phyloP scores from a whole-genome alignment of 371 early-diverging fungal species.

The Conidiobolus incongruus region DNA sequence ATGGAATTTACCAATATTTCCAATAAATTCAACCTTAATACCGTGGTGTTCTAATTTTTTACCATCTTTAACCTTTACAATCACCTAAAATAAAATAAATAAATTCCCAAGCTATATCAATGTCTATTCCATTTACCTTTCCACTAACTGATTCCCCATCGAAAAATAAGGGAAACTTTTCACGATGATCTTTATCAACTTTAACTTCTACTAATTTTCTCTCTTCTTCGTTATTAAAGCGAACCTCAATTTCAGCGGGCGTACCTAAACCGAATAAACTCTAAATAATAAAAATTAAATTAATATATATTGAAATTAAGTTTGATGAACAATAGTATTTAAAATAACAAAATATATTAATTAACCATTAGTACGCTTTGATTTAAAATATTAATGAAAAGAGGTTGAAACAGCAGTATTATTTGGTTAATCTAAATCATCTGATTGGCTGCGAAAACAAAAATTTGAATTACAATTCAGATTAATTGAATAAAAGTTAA shows the following conservation, averaged over 20 bases:
- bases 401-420: no score
- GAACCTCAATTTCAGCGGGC: conserved; percentile 70
- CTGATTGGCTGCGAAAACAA: no score
- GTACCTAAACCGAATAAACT: conserved; percentile 64
- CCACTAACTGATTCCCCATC: conserved; percentile 89
- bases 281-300: no score
- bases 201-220: conserved; percentile 76
- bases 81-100: conserved; percentile 30
- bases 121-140: conserved; percentile 30
- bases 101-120: background rate
- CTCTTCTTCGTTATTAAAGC: conserved; percentile 40
- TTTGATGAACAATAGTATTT: no score
- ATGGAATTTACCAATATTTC: conserved; percentile 57
- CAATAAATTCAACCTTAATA: conserved; percentile 93
- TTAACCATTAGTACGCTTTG: no score
- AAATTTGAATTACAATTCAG: no score
- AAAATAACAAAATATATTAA: no score
- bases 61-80: conserved; percentile 69
- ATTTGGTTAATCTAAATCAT: no score
- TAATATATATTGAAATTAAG: no score
- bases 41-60: conserved; percentile 89
- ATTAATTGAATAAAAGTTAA: no score
- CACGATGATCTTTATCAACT: conserved; percentile 65
- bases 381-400: no score
- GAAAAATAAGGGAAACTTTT: conserved; percentile 80